Evolutionary conservation across 2,329 filamentous ascomycete genomes (phyloP), one percentile per base, ranked within the genome.

Genomic region (Fusarium circinatum): DNA sequence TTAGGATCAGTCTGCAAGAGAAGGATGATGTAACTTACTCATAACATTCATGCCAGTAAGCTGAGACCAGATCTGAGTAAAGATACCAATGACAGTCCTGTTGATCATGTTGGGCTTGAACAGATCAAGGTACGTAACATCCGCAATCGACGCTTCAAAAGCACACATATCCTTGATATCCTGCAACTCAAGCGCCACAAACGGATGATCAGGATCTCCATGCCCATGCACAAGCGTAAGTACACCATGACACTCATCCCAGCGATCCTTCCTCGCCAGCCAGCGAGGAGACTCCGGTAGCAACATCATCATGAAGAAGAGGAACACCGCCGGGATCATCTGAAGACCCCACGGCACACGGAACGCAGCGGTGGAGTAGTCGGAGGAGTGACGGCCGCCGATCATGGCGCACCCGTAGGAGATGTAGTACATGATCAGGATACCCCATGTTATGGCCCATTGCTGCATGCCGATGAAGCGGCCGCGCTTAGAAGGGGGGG

Each of bases 151-250:
- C 24, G 89, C 87, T 81, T 96, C 93, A 71, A 95, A 93, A 57
- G 94, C 91, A 76, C 92, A 89, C 81, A 91, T 91, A 44, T 92
- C 89, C 72, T 89, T 88, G 79, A 96, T 96, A 73, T 95, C 93
- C 26, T 89, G 84, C 79, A 93, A 84, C 80, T 96, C 94, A 85
- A 87, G 15, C 82, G 82, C 45, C 15, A 96, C 93, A 73, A 93
- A 92, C 0, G 89, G 88, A 45, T 88, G 88, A 76, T 90, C 85
- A 4, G 84, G 82, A 70, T 95, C 88, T 4, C 93, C 92, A 61
- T 91, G 86, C 44, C 88, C 90, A 77, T 93, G 91, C 4, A 93
- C 89, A 36, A 92, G 84, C 2, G 85, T 86, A 42, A 87, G 79
- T 6, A 88, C 84, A 24, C 82, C 81, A 61, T 87, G 89, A 84